phyloP scores from a whole-genome alignment of 495 filamentous ascomycete species.

The Cudoniella acicularis region DNA sequence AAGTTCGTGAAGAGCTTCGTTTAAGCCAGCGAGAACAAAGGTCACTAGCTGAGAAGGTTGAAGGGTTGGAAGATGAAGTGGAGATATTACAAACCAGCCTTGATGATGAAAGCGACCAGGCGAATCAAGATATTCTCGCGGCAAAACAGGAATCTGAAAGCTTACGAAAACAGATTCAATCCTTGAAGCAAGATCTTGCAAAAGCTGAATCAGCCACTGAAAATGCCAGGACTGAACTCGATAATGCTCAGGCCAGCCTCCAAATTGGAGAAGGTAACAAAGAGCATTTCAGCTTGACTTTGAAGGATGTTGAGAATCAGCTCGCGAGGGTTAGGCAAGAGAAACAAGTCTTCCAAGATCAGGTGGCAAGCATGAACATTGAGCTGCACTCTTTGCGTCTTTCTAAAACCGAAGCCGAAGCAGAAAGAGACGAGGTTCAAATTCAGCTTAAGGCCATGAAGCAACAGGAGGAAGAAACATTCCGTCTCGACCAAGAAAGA shows the following conservation, averaged over 20 bases:
- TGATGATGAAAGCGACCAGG: slow-evolving; percentile 69
- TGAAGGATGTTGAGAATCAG: slow-evolving; percentile 38
- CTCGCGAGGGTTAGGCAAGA: slow-evolving; percentile 46
- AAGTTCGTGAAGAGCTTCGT: slow-evolving; percentile 64
- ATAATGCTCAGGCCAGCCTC: slow-evolving; percentile 55
- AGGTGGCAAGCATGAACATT: slow-evolving; percentile 55
- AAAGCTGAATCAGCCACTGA: slow-evolving; percentile 41
- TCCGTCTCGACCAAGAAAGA: slow-evolving; percentile 58
- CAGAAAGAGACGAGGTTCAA: slow-evolving; percentile 63
- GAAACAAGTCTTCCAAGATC: slow-evolving; percentile 59
- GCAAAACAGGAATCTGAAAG: slow-evolving; percentile 45
- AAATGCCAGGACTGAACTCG: slow-evolving; percentile 47
- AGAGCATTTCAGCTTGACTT: slow-evolving; percentile 31
- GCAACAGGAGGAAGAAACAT: slow-evolving; percentile 46
- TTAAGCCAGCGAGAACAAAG: slow-evolving; percentile 61
- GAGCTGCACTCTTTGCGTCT: slow-evolving; percentile 56
- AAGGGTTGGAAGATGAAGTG: slow-evolving; percentile 77
- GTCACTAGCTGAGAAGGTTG: slow-evolving; percentile 60
- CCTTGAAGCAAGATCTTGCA: slow-evolving; percentile 38
- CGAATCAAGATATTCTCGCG: slow-evolving; percentile 48
- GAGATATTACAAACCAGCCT: slow-evolving; percentile 69
- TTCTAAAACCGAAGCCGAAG: slow-evolving; percentile 49
- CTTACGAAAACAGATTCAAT: slow-evolving; percentile 47
- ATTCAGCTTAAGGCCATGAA: slow-evolving; percentile 48
- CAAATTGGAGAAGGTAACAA: slow-evolving; percentile 29